phyloP scores from a whole-genome alignment of 75 land plant genomes.

The Selaginella tamariscina region DNA sequence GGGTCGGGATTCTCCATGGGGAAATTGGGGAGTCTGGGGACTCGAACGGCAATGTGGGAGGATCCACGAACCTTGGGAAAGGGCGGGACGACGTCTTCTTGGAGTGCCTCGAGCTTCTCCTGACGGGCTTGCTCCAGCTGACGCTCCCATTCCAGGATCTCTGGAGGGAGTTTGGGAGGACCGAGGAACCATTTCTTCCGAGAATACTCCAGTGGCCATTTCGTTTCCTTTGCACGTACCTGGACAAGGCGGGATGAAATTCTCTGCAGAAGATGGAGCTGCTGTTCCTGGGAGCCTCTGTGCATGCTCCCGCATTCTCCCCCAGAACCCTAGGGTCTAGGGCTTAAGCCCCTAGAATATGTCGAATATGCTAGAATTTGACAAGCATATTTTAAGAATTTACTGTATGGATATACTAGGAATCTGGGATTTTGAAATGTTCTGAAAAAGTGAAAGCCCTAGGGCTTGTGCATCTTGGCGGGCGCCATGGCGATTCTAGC shows the following conservation, averaged over 20 bases:
- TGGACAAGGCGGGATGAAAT: not conserved
- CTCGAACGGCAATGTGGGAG: not conserved
- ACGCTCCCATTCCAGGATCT: not conserved
- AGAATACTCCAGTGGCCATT: not conserved
- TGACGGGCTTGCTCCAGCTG: not conserved
- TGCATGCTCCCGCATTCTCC: no score
- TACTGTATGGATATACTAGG: no score
- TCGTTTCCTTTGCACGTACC: not conserved
- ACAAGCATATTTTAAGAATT: no score
- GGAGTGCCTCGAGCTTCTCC: not conserved
- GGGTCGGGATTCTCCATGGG: not conserved
- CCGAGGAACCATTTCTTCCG: not conserved
- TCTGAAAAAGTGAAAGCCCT: no score
- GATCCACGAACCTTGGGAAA: not conserved
- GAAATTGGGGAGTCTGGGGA: not conserved
- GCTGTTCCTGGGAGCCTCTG: no score
- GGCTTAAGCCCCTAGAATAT: no score
- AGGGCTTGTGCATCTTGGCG: no score
- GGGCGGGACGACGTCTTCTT: not conserved
- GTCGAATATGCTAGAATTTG: no score
- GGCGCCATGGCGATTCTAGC: no score
- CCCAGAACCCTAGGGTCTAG: no score
- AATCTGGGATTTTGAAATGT: no score
- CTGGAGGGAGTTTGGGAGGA: not conserved
- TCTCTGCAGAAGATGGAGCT: not conserved